These are phyloP conservation scores for Mucor irregularis DNA, from an alignment of 371 early-diverging fungal species.

Conservation along the genomic window DNA sequence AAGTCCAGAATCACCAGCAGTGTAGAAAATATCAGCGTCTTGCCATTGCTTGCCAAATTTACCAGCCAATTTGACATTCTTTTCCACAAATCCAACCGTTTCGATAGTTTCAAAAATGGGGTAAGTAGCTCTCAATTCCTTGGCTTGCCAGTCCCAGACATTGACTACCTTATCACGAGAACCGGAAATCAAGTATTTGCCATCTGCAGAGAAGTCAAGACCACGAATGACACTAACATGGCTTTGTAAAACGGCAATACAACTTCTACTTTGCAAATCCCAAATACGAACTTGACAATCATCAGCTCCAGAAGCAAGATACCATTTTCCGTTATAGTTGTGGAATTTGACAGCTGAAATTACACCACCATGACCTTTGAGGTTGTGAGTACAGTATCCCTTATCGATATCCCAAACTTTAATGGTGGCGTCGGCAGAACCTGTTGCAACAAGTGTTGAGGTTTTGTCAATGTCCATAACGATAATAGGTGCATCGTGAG, in stretches of 20 bases:
- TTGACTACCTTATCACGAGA: slow-evolving; percentile 95
- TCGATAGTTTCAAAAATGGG: slow-evolving; percentile 86
- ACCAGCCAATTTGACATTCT: slow-evolving; percentile 31
- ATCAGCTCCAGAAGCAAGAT: slow-evolving; percentile 84
- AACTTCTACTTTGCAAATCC: slow-evolving; percentile 77
- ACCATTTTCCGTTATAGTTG: slow-evolving; percentile 57
- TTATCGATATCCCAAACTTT: slow-evolving; percentile 94
- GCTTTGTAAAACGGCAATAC: slow-evolving; percentile 73
- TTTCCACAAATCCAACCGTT: slow-evolving; percentile 66
- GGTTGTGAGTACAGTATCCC: slow-evolving; percentile 95
- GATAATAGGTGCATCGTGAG: slow-evolving; percentile 92
- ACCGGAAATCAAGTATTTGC: slow-evolving; percentile 79
- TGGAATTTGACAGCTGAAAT: slow-evolving; percentile 86
- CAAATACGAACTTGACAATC: slow-evolving; percentile 90
- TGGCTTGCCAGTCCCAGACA: slow-evolving; percentile 83
- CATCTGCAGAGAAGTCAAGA: slow-evolving; percentile 77
- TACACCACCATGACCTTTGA: slow-evolving; percentile 91
- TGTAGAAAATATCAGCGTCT: slow-evolving; percentile 67
- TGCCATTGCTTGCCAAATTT: slow-evolving; percentile 41
- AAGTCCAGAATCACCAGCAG: slow-evolving; percentile 82
- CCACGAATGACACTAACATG: slow-evolving; percentile 94
- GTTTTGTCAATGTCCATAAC: slow-evolving; percentile 88
- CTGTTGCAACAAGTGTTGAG: slow-evolving; percentile 92
- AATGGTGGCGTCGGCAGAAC: slow-evolving; percentile 94
- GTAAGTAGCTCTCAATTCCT: slow-evolving; percentile 75